A percentile compares a stretch with the other conserved stretches of the same genome.
Evolutionary conservation across 305 asterid species (phyloP).

Genomic region (Solanum hybrid): DNA sequence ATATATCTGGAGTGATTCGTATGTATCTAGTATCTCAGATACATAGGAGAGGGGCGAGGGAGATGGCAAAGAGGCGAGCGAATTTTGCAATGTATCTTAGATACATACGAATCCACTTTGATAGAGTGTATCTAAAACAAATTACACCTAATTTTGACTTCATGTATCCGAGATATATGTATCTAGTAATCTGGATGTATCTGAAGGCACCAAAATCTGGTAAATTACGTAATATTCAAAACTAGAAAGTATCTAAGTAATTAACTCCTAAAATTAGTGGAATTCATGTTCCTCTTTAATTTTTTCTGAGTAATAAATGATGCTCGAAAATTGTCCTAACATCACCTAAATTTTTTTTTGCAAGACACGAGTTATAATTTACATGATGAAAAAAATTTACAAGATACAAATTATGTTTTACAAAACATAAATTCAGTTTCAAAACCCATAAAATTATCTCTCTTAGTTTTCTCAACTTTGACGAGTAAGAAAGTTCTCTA

Average conservation of each 20-base stretch:
- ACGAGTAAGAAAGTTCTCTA: neutral
- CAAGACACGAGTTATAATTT: neutral
- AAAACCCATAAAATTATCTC: too few relatives aligned
- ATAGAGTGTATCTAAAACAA: too few relatives aligned
- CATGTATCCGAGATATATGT: neutral
- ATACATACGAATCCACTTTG: neutral
- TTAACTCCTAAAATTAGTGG: too few relatives aligned
- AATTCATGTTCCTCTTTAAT: too few relatives aligned
- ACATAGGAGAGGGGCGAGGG: neutral
- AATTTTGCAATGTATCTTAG: neutral
- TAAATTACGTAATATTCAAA: too few relatives aligned
- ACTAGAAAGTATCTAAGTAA: too few relatives aligned
- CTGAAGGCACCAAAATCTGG: too few relatives aligned
- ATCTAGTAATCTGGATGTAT: too few relatives aligned
- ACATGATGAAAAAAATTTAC: neutral
- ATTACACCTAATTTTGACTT: neutral
- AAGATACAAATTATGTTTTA: neutral
- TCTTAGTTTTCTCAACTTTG: neutral
- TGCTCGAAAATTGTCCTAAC: too few relatives aligned
- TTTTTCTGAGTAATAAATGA: too few relatives aligned
- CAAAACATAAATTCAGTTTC: neutral
- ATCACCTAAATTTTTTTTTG: fast-evolving
- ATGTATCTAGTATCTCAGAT: too few relatives aligned
- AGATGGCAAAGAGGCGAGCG: neutral
- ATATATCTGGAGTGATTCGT: neutral